Conservation (phyloP, 164 flowering plant species). For the Paratinospora sagittata region DNA sequence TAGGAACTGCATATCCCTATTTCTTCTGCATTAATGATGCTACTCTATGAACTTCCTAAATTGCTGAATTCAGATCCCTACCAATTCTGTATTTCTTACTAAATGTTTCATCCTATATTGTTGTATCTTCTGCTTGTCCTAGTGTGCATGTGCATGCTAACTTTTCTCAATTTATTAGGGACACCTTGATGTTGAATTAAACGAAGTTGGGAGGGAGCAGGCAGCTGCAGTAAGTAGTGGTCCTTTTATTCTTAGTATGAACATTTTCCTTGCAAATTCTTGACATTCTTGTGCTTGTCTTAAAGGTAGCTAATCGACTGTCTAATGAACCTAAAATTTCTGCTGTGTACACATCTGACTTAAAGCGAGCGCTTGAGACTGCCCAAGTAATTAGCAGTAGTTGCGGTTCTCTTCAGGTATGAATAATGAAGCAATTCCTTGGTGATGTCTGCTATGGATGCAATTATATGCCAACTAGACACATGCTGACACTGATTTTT, state of each 20-base stretch:
- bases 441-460: not conserved
- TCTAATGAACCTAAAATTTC: conserved; percentile 59
- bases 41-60: not conserved
- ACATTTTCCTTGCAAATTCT: conserved; percentile 3
- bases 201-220: conserved; percentile 82
- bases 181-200: conserved; percentile 75
- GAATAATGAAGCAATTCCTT: not conserved
- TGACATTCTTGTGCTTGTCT: conserved; percentile 1
- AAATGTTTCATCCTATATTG: not conserved
- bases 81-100: not conserved
- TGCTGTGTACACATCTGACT: conserved; percentile 78
- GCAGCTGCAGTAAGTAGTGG: conserved; percentile 58
- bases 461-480: conserved; percentile 3
- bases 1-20: not conserved
- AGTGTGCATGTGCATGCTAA: not conserved
- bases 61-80: not conserved
- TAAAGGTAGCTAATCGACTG: conserved; percentile 71
- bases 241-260: not conserved
- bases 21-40: not conserved
- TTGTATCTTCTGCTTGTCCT: not conserved
- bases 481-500: not conserved
- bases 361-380: conserved; percentile 73
- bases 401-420: conserved; percentile 71
- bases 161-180: conserved; percentile 42
- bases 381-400: conserved; percentile 68